Evolutionary conservation across 257 asterid species (phyloP), one percentile per base, ranked within the genome.

Genomic region (Solanum bulbocastanum): DNA sequence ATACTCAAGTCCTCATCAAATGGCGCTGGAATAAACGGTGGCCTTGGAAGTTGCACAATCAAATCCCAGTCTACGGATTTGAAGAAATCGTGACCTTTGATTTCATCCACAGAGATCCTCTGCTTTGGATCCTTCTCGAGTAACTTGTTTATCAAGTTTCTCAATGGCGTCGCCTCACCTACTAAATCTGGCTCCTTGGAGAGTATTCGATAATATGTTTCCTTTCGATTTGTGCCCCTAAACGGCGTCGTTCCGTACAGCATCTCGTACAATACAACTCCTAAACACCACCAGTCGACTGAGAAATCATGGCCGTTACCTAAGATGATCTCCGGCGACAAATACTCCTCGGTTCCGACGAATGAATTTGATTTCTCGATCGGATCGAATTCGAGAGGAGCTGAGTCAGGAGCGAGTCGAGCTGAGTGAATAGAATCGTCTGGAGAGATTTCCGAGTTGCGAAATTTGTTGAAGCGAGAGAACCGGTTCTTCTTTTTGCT

Each of bases 281-380:
- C 99, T 16, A 96, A 83, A 87, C 99, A 93, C 99, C 99, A 97
- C 99, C 97, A 96, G 85, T 97, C 99, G 81, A 97, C 99, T 68
- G 98, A 86, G 93, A 96, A 97, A 88, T 94, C 98, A 90, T 97
- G 99, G 81, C 99, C 99, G 78, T 93, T 90, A 88, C 98, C 99
- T 3, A 88, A 22, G 27, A 97, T 92, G 49, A 97, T 89, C 93
- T 97, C 99, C 88, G 99, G 99, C 42, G 98, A 97, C 62, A 97
- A 90, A 92, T 97, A 96, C 89, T 97, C 99, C 88, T 95, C 99
- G 9, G 99, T 97, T 10, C 99, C 99, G 65, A 97, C 99, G 90
- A 97, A 97, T 12, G 99, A 97, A 91, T 97, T 97, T 7, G 99
- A 93, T 62, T 95, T 96, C 85, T 90, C 94, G 14, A 87, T 88